These are phyloP conservation scores for Peribolospora kevripleyi DNA, from an alignment of 768 basidiomycete genomes.

Conservation along the genomic window DNA sequence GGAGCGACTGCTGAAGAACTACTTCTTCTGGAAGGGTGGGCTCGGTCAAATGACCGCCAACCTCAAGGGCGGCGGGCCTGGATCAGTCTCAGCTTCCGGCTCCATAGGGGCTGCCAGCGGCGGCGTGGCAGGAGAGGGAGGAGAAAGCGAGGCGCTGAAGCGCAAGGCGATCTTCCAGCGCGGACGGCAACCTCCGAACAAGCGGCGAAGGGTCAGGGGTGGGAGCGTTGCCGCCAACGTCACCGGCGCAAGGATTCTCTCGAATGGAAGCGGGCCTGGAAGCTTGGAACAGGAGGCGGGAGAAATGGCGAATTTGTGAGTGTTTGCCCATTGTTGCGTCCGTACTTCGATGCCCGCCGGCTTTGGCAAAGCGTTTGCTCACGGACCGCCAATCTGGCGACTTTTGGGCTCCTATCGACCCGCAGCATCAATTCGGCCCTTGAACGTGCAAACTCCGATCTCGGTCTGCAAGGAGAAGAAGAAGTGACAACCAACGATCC, in stretches of 20 bases:
- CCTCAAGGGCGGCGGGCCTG: slow-evolving; percentile 6
- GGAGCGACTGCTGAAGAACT: slow-evolving; percentile 41
- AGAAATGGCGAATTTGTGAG: slow-evolving; percentile 37
- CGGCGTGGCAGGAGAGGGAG: slow-evolving; percentile 17
- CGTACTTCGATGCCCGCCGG: not conserved
- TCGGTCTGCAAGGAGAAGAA: not conserved
- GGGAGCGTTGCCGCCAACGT: slow-evolving; percentile 26
- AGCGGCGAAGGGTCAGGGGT: slow-evolving; percentile 49
- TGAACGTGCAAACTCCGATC: not conserved
- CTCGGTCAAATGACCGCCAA: slow-evolving; percentile 15
- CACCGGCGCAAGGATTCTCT: not conserved
- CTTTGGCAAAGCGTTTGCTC: not conserved
- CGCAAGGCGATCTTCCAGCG: slow-evolving; percentile 35
- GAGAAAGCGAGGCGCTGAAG: slow-evolving; percentile 46
- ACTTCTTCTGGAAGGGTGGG: slow-evolving; percentile 58
- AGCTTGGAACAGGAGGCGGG: slow-evolving; percentile 20
- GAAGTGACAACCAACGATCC: slow-evolving; percentile 2
- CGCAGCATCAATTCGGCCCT: not conserved
- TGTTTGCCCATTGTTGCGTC: not conserved
- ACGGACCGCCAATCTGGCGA: too few species aligned
- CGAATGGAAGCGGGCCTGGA: slow-evolving; percentile 6
- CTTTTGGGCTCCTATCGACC: not conserved
- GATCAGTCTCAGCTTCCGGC: not conserved
- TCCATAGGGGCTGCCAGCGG: not conserved
- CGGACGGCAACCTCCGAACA: slow-evolving; percentile 29